Percentiles rank a stretch among this genome's conserved stretches.
These are phyloP conservation scores for Dinochytrium kinnereticum DNA, from an alignment of 371 early-diverging fungal genomes.

Conservation along the genomic window DNA sequence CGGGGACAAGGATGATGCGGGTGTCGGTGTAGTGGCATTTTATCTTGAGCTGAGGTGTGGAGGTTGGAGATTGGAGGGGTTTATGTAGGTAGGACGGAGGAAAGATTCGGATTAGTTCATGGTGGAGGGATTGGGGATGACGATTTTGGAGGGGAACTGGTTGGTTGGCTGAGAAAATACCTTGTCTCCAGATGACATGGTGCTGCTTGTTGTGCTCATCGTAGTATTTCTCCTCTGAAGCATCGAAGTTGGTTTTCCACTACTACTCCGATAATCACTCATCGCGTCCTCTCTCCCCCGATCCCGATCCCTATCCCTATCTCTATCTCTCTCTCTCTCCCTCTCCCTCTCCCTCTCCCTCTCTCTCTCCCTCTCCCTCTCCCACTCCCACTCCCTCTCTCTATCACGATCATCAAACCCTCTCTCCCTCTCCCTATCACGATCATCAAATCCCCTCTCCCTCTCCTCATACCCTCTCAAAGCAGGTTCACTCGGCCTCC, in stretches of 20 bases:
- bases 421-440: background rate
- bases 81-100: background rate
- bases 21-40: conserved; percentile 77
- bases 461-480: background rate
- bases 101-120: too few species aligned
- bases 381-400: too few species aligned
- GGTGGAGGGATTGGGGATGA: too few species aligned
- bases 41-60: conserved; percentile 68
- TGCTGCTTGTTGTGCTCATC: conserved; percentile 1
- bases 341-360: too few species aligned
- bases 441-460: background rate
- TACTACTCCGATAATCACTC: background rate
- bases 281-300: background rate
- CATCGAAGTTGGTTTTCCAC: background rate
- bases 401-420: too few species aligned
- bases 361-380: too few species aligned
- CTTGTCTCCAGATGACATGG: background rate
- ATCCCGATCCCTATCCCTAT: background rate
- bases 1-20: conserved; percentile 70
- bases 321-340: background rate
- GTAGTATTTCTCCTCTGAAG: background rate
- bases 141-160: background rate
- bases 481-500: background rate
- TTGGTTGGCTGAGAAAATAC: background rate
- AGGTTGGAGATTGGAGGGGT: background rate